Evolutionary conservation across 495 filamentous ascomycete genomes (phyloP).

Genomic region (Chaetomidium leptoderma): DNA sequence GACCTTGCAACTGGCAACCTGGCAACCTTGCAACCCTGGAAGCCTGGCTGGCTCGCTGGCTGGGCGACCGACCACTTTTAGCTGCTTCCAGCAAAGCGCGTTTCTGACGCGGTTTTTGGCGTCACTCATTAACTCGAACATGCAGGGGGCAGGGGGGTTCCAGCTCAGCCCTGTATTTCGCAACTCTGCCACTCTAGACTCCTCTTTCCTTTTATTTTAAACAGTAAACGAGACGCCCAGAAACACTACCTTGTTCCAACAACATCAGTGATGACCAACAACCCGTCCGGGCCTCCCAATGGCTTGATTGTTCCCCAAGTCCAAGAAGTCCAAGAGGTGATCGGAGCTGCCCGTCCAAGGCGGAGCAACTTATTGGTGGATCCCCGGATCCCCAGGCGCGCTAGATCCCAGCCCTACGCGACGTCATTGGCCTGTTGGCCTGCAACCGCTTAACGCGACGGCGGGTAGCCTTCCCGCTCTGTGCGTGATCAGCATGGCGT

Average conservation of each 20-base stretch:
- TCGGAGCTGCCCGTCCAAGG: neutral
- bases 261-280: neutral
- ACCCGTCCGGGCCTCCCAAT: neutral
- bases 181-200: neutral
- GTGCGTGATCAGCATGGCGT: neutral
- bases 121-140: conserved; percentile 20
- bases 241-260: neutral
- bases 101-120: conserved; percentile 28
- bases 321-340: neutral
- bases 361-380: neutral
- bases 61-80: conserved; percentile 13
- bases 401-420: conserved; percentile 8
- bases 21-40: conserved; percentile 6
- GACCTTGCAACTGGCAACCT: conserved; percentile 17
- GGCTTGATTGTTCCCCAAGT: neutral
- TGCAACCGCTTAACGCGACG: conserved; percentile 20
- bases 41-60: conserved; percentile 16
- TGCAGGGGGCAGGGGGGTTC: conserved; percentile 7
- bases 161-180: neutral
- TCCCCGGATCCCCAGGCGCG: neutral
- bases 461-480: conserved; percentile 5
- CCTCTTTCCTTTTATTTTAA: neutral
- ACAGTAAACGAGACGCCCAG: neutral
- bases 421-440: conserved; percentile 12
- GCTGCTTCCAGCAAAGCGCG: conserved; percentile 16